Evolutionary conservation across 2,329 filamentous ascomycete genomes (phyloP).

Genomic region (Clathrospora elynae): DNA sequence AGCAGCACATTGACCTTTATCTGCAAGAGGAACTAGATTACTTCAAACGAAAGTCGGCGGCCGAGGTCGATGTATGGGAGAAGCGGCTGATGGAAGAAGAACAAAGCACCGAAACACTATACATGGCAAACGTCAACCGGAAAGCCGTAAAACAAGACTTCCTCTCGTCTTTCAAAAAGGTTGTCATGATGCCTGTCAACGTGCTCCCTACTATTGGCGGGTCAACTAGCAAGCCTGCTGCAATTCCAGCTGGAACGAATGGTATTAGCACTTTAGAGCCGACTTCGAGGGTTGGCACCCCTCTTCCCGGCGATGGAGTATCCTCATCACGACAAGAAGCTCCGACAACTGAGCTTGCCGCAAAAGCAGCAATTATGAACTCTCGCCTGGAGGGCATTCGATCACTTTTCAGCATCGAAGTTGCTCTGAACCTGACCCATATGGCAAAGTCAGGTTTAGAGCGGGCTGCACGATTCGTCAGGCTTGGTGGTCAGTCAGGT

Average conservation of each 20-base stretch:
- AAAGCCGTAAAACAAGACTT: constrained; percentile 98
- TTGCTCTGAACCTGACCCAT: constrained; percentile 88
- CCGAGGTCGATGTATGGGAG: constrained; percentile 84
- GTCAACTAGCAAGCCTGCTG: constrained; percentile 47
- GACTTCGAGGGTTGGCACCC: constrained; percentile 36
- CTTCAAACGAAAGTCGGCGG: constrained; percentile 77
- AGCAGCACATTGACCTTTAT: constrained; percentile 92
- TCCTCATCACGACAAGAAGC: constrained; percentile 60
- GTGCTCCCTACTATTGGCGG: constrained; percentile 71
- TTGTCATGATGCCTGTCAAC: constrained; percentile 98
- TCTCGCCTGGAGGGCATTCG: constrained; percentile 92
- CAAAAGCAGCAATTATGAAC: constrained; percentile 97
- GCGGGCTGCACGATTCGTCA: constrained; percentile 80
- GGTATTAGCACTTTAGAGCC: constrained; percentile 40
- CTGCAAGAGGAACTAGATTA: constrained; percentile 87
- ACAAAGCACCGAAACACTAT: constrained; percentile 86
- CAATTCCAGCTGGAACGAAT: constrained; percentile 27
- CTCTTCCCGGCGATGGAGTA: constrained; percentile 48
- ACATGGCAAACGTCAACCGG: constrained; percentile 92
- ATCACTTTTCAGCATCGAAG: constrained; percentile 93
- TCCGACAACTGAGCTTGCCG: constrained; percentile 88
- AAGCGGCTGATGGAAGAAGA: constrained; percentile 90
- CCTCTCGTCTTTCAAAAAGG: constrained; percentile 93
- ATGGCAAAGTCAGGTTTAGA: constrained; percentile 86
- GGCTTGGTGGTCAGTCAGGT: constrained; percentile 77